Percentiles rank a stretch among this genome's conserved stretches.
These are phyloP conservation scores for Zoysia pacifica DNA, from an alignment of 176 grass and related monocot species.

Conservation along the genomic window DNA sequence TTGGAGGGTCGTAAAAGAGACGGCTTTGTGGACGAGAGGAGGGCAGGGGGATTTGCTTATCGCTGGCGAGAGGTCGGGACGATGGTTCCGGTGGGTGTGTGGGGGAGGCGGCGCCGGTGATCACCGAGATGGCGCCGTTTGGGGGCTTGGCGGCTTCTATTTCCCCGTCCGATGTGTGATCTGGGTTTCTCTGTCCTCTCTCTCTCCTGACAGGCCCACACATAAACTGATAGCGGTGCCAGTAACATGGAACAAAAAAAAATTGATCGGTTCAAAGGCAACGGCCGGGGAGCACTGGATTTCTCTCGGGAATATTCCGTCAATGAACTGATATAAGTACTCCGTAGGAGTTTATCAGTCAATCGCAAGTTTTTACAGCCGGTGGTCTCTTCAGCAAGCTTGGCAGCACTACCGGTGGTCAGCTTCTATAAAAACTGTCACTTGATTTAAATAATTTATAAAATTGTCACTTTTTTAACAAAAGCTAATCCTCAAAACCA, in stretches of 20 bases:
- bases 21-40: slow-evolving; percentile 46
- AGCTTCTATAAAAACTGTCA: too few species aligned
- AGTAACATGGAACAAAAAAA: background rate
- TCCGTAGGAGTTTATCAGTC: too few species aligned
- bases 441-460: too few species aligned
- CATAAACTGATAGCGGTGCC: slow-evolving; percentile 12
- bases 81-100: slow-evolving; percentile 22
- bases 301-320: too few species aligned
- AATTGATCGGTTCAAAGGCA: background rate
- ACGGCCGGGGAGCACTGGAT: too few species aligned
- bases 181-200: slow-evolving; percentile 9
- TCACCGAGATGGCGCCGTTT: slow-evolving; percentile 51
- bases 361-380: too few species aligned
- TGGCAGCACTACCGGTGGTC: too few species aligned
- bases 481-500: too few species aligned
- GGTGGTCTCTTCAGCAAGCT: too few species aligned
- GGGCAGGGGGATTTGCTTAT: slow-evolving; percentile 47
- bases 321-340: too few species aligned
- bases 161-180: slow-evolving; percentile 31
- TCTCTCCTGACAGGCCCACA: background rate
- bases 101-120: slow-evolving; percentile 39
- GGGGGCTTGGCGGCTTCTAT: slow-evolving; percentile 35
- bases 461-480: too few species aligned
- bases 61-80: slow-evolving; percentile 64
- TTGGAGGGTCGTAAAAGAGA: slow-evolving; percentile 40